phyloP scores from a whole-genome alignment of 192 early-diverging fungal species.

The Gigaspora rosea region DNA sequence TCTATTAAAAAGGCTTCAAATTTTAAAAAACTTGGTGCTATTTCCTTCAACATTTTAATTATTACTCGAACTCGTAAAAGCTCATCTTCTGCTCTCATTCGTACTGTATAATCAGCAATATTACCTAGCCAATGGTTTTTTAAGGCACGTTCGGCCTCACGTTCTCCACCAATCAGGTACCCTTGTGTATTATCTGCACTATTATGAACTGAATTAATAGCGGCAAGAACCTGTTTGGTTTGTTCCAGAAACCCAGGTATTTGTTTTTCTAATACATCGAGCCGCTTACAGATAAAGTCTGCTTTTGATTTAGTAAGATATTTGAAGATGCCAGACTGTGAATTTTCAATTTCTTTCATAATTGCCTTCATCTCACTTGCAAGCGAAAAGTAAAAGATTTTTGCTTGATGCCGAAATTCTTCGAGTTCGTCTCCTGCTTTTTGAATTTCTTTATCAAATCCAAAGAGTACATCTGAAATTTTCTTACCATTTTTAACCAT shows the following conservation, averaged over 20 bases:
- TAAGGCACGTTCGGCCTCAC: neutral
- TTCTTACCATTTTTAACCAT: neutral
- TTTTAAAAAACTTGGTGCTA: neutral
- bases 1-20: constrained; percentile 15
- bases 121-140: neutral
- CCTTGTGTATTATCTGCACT: constrained; percentile 3
- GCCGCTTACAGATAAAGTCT: neutral
- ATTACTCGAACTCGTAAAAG: neutral
- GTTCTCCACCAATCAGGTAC: constrained; percentile 20
- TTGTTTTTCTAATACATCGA: neutral
- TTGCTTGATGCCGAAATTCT: neutral
- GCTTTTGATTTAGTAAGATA: neutral
- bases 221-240: neutral
- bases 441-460: neutral
- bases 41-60: neutral
- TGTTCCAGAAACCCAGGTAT: neutral
- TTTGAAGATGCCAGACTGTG: neutral
- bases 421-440: neutral
- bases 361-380: constrained; percentile 4
- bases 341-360: neutral
- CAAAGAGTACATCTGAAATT: constrained; percentile 9
- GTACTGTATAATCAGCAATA: constrained; percentile 5
- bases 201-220: neutral
- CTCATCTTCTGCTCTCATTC: constrained; percentile 1
- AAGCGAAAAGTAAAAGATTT: neutral